Base-by-base conservation (phyloP, 805 yeast genomes). In the Lachancea fermentati region DNA sequence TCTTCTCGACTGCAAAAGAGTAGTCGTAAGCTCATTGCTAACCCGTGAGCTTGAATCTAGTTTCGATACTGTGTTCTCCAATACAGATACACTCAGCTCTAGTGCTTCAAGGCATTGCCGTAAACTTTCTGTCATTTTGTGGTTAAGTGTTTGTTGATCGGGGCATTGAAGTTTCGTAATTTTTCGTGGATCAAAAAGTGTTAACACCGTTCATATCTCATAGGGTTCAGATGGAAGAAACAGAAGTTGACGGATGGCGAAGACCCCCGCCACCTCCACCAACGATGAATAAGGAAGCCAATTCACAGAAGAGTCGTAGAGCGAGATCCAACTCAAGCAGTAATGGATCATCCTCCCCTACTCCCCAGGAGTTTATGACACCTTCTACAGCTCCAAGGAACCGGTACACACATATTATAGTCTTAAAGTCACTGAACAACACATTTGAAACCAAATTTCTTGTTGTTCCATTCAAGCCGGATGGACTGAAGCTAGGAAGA, bases 401-500 rank as follows among this genome's bases (percentile, higher is more conserved):
- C 39, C 62, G 59, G 32, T 62, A 62, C 42, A 67, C 71, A 2
- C 79, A 78, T 57, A 75, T 83, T 32, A 74, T 89, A n/a, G 79
- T 86, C 3, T 67, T 93, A 36, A 62, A 76, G 11, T 80, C 97
- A 0, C 65, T 88, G 36, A 91, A 91, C 60, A 85, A 77, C 37
- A 81, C 96, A 0, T 88, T 89, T 57, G 84, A 79, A 30, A 73
- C 79, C 43, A 93, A 91, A 59, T 79, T 82, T 38, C 67, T 93
- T 30, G 77, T 76, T 11, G 79, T 93, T 5, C 97, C 97, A 1
- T 72, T 76, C 42, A 71, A 69, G 43, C 98, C 99, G 0, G 88
- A 85, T 11, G 79, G 86, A 3, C 65, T 89, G 38, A 86, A 86
- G 57, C 69, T 93, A 17, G 99, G 99, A 1, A 74, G 99, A 41